Conservation (phyloP, 768 basidiomycete species). For the Kockovaella imperatae region DNA sequence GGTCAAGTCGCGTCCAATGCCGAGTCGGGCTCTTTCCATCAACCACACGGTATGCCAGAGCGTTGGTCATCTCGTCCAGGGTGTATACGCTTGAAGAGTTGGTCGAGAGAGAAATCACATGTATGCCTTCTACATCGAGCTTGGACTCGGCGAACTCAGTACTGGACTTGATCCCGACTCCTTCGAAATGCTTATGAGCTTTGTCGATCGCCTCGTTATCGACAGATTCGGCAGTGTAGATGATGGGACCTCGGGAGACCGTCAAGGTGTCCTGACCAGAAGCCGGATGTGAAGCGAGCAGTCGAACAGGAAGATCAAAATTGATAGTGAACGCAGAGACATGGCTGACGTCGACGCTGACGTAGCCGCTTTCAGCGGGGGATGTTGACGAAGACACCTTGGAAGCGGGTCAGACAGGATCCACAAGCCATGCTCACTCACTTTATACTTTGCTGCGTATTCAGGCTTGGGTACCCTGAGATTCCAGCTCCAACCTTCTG, state of each 20-base stretch:
- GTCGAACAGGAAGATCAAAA: conserved; percentile 19
- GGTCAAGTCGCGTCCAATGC: conserved; percentile 1
- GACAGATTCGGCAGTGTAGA: conserved; percentile 24
- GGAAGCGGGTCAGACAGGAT: background rate
- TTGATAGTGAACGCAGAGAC: too few species aligned
- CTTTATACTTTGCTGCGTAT: conserved; percentile 20
- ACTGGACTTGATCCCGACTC: conserved; percentile 11
- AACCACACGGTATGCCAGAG: conserved; percentile 4
- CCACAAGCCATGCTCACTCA: conserved; percentile 4
- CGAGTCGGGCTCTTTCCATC: conserved; percentile 3
- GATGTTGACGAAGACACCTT: background rate
- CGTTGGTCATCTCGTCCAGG: background rate
- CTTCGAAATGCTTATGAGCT: conserved; percentile 20
- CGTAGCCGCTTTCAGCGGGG: background rate
- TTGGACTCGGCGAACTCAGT: conserved; percentile 10
- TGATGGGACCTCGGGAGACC: conserved; percentile 26
- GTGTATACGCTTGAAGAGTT: background rate
- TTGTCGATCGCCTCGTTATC: conserved; percentile 21
- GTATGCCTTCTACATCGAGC: conserved; percentile 14
- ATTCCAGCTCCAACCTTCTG: conserved; percentile 20
- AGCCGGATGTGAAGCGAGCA: conserved; percentile 16
- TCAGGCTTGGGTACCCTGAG: conserved; percentile 16
- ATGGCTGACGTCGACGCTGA: background rate
- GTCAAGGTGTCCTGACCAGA: conserved; percentile 23
- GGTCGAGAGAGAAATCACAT: conserved; percentile 5